These are phyloP conservation scores for Phytophthora pisi DNA, from an alignment of 352 stramenopile species.

Conservation along the genomic window DNA sequence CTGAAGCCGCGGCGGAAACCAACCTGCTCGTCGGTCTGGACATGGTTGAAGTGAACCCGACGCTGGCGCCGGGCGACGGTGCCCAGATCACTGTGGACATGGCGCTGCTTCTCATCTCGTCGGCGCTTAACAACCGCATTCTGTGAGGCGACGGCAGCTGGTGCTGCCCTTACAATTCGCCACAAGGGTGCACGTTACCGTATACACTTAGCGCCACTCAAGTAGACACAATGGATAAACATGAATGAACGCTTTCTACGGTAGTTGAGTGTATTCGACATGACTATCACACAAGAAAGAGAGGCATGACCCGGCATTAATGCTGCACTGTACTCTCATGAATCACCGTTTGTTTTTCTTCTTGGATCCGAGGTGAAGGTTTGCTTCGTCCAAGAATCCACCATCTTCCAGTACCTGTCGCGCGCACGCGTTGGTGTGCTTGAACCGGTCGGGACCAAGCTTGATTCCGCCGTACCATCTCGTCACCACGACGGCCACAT, in stretches of 20 bases:
- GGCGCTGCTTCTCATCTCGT: slow-evolving; percentile 92
- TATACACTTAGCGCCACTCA: background rate
- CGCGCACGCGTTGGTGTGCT: slow-evolving; percentile 80
- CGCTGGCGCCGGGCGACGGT: slow-evolving; percentile 85
- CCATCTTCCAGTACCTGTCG: slow-evolving; percentile 79
- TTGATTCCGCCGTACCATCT: slow-evolving; percentile 87
- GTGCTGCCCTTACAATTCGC: background rate
- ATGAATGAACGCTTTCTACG: background rate
- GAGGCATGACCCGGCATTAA: too few relatives aligned
- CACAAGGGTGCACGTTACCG: background rate
- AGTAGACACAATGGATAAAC: background rate
- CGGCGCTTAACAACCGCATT: slow-evolving; percentile 93
- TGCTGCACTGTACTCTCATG: background rate
- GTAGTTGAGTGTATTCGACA: background rate
- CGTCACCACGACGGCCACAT: slow-evolving; percentile 85
- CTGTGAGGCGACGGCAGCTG: slow-evolving; percentile 48
- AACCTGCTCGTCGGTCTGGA: slow-evolving; percentile 90
- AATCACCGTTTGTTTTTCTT: slow-evolving; percentile 60
- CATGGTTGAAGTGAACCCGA: slow-evolving; percentile 97
- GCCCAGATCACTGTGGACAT: slow-evolving; percentile 94
- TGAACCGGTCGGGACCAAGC: slow-evolving; percentile 87
- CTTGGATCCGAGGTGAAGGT: slow-evolving; percentile 41
- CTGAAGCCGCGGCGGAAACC: slow-evolving; percentile 92
- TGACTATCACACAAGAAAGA: too few relatives aligned
- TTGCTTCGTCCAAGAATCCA: slow-evolving; percentile 49